Percentiles rank a stretch among this genome's conserved stretches.
phyloP scores from a whole-genome alignment of 108 stramenopile genomes.

The Bacterosira constricta region DNA sequence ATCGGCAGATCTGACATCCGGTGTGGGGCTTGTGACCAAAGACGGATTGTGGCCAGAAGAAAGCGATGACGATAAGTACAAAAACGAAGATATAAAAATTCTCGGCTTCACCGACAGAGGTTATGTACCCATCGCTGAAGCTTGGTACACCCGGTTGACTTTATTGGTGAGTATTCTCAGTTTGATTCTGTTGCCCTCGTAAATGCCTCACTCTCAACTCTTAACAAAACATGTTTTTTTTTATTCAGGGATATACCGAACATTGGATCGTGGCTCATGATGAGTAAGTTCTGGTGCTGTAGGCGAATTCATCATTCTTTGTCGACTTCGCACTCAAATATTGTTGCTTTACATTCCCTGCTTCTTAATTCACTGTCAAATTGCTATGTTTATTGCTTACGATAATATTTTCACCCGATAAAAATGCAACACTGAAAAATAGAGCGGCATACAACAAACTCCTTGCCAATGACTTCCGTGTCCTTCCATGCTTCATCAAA shows the following conservation, averaged over 20 bases:
- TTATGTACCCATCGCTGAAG: constrained; percentile 36
- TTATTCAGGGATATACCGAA: constrained; percentile 13
- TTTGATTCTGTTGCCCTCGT: constrained; percentile 22
- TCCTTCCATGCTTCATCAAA: constrained; percentile 19
- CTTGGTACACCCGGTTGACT: constrained; percentile 50
- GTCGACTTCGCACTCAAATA: no score
- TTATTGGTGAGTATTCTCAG: constrained; percentile 33
- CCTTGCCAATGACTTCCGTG: not conserved
- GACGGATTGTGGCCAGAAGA: constrained; percentile 21
- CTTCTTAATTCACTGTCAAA: no score
- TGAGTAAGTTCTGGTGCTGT: constrained; percentile 19
- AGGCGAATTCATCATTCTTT: no score
- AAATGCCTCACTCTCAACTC: not conserved
- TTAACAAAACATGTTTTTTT: not conserved
- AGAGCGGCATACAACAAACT: constrained; percentile 3
- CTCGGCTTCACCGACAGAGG: constrained; percentile 47
- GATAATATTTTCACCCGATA: not conserved
- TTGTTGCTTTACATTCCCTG: no score
- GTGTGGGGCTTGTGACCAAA: constrained; percentile 22
- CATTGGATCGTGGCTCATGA: constrained; percentile 22
- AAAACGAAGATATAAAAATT: constrained; percentile 29
- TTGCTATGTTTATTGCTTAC: not conserved
- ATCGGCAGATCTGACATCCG: not conserved
- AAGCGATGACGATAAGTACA: not conserved
- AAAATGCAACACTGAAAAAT: not conserved